These are phyloP conservation scores for Citrullus colocynthis DNA, from an alignment of 306 rosid species.

Conservation along the genomic window DNA sequence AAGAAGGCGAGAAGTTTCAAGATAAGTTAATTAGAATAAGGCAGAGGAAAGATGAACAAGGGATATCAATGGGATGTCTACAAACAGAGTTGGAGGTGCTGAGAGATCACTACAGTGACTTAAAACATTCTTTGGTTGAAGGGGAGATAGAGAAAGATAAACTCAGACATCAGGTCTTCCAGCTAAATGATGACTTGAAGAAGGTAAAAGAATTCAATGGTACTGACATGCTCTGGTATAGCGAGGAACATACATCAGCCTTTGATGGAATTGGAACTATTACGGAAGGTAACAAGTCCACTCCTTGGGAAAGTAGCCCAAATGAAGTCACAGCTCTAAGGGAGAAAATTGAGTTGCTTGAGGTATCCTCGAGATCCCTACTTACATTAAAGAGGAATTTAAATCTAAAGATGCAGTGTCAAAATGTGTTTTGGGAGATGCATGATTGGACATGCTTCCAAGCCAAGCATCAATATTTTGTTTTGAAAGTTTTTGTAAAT, in stretches of 20 bases:
- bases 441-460: background rate
- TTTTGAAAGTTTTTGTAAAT: background rate
- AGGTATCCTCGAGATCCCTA: conserved; percentile 42
- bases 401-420: background rate
- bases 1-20: conserved; percentile 41
- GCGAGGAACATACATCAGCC: conserved; percentile 25
- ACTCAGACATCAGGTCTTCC: conserved; percentile 49
- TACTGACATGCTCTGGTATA: conserved; percentile 55
- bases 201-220: conserved; percentile 38
- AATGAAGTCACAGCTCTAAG: conserved; percentile 55
- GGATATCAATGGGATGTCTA: conserved; percentile 22
- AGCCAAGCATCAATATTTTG: background rate
- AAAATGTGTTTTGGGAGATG: background rate
- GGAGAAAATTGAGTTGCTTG: conserved; percentile 65
- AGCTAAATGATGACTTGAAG: conserved; percentile 46
- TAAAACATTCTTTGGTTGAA: conserved; percentile 36
- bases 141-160: conserved; percentile 70
- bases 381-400: conserved; percentile 3
- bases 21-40: conserved; percentile 34
- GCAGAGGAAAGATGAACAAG: conserved; percentile 41
- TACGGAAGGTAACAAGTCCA: conserved; percentile 28
- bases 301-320: conserved; percentile 26
- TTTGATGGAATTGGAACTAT: conserved; percentile 30
- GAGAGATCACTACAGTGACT: conserved; percentile 42
- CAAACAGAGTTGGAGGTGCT: conserved; percentile 47